Conservation (phyloP, 2,329 filamentous ascomycete species). For the Zalaria sp. region DNA sequence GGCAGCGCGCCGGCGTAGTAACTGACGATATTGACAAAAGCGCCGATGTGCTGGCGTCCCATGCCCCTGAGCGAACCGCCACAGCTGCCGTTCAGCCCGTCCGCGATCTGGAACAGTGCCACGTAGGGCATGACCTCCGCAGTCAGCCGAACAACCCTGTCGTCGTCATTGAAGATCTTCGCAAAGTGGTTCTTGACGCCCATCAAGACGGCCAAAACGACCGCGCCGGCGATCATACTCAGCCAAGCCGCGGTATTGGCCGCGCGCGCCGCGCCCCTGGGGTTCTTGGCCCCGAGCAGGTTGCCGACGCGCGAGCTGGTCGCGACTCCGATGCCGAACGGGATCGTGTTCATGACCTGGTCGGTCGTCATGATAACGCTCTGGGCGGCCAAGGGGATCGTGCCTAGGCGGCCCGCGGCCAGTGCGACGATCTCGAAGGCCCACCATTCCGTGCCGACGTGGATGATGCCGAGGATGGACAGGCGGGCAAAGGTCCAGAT, state of each 20-base stretch:
- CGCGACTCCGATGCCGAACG: constrained; percentile 75
- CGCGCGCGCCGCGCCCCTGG: constrained; percentile 52
- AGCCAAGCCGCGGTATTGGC: constrained; percentile 65
- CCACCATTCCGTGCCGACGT: constrained; percentile 90
- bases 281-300: constrained; percentile 54
- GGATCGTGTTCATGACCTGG: constrained; percentile 66
- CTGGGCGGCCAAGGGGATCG: constrained; percentile 65
- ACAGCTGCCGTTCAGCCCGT: constrained; percentile 74
- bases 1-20: constrained; percentile 77
- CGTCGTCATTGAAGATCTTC: constrained; percentile 68
- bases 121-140: constrained; percentile 72
- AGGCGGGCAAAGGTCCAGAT: constrained; percentile 58
- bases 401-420: constrained; percentile 67
- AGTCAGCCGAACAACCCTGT: constrained; percentile 56
- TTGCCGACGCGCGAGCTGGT: constrained; percentile 68
- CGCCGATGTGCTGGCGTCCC: constrained; percentile 76
- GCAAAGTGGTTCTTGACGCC: constrained; percentile 59
- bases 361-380: constrained; percentile 84
- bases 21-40: constrained; percentile 64
- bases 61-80: constrained; percentile 70
- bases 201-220: constrained; percentile 58
- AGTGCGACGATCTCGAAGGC: constrained; percentile 84
- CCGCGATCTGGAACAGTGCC: constrained; percentile 79
- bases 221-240: constrained; percentile 51
- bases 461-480: constrained; percentile 61